A percentile compares a stretch with the other conserved stretches of the same genome.
These are phyloP conservation scores for Neostapfia colusana DNA, from an alignment of 176 grass and related monocot species.

Conservation along the genomic window DNA sequence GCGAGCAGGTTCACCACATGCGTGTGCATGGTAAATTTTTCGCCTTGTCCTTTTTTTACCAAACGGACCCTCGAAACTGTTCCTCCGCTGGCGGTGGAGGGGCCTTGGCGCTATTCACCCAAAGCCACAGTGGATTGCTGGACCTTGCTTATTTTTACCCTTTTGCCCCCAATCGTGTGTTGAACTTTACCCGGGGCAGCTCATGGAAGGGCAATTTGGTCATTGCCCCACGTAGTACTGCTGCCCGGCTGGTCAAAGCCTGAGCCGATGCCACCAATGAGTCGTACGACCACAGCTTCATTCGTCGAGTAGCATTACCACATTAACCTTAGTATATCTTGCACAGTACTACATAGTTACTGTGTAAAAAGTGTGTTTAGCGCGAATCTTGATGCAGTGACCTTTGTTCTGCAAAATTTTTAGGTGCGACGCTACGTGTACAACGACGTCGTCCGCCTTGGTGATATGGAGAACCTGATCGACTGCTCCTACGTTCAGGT, in stretches of 20 bases:
- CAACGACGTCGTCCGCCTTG: slow-evolving; percentile 90
- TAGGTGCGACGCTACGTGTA: slow-evolving; percentile 93
- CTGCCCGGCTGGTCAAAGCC: slow-evolving; percentile 55
- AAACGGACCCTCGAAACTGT: slow-evolving; percentile 46
- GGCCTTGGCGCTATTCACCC: slow-evolving; percentile 38
- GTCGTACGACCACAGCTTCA: background rate
- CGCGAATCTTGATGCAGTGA: background rate
- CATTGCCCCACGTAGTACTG: background rate
- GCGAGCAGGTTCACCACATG: slow-evolving; percentile 17
- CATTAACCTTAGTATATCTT: background rate
- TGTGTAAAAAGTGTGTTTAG: background rate
- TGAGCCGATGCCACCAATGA: slow-evolving; percentile 34
- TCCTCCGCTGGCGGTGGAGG: slow-evolving; percentile 23
- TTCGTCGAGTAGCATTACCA: no score
- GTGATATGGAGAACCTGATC: slow-evolving; percentile 84
- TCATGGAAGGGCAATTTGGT: slow-evolving; percentile 30
- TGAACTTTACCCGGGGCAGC: background rate
- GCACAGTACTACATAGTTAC: slow-evolving; percentile 4
- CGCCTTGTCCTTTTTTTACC: slow-evolving; percentile 44
- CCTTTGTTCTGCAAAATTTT: background rate
- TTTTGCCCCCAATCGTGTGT: background rate
- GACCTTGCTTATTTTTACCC: slow-evolving; percentile 25
- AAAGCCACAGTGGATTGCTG: slow-evolving; percentile 27
- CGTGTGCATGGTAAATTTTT: slow-evolving; percentile 38
- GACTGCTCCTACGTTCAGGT: slow-evolving; percentile 97